Conservation (phyloP, 2,329 filamentous ascomycete species). For the Monosporascus sp. region DNA sequence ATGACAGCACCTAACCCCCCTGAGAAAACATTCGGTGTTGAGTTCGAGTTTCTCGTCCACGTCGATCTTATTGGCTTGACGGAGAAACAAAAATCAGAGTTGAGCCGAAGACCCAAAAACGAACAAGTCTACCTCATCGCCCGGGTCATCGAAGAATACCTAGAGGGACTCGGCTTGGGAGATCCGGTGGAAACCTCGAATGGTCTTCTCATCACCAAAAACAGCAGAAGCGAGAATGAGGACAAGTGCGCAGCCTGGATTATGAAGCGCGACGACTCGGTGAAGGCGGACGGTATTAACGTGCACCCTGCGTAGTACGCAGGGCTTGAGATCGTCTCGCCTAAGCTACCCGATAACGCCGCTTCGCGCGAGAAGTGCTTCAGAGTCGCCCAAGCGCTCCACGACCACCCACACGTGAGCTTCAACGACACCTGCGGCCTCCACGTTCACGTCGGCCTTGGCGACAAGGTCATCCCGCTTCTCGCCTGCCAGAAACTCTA, state of each 20-base stretch:
- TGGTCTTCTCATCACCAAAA: not conserved
- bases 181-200: not conserved
- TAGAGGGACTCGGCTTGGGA: not conserved
- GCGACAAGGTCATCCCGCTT: not conserved
- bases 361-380: not conserved
- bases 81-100: not conserved
- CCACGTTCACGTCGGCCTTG: not conserved
- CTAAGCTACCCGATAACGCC: not conserved
- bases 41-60: not conserved
- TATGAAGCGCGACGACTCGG: not conserved
- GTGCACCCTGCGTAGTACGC: not conserved
- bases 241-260: not conserved
- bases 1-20: no score
- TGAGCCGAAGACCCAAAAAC: not conserved
- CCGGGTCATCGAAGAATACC: not conserved
- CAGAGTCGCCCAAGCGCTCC: not conserved
- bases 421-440: not conserved
- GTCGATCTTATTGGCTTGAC: not conserved
- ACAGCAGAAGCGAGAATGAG: not conserved
- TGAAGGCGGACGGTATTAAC: not conserved
- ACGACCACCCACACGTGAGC: not conserved
- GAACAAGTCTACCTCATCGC: not conserved
- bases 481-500: not conserved
- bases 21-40: not conserved
- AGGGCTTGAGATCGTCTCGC: not conserved